Base-by-base conservation (phyloP, 441 rosid genomes). In the Pelargonium citronellum region DNA sequence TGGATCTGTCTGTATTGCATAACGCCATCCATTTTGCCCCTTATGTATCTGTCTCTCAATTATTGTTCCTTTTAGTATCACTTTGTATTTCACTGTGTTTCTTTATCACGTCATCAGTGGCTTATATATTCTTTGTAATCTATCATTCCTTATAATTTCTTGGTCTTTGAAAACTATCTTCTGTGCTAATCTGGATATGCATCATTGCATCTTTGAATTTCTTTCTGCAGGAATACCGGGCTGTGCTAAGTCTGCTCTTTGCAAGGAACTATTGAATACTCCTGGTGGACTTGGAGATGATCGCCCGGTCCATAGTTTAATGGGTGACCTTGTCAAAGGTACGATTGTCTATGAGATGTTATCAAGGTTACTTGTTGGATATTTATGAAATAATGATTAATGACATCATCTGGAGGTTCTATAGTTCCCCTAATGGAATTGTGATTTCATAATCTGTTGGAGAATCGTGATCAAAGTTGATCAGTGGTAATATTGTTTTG, bases 301-400 rank as follows among this genome's bases (percentile, higher is more conserved):
- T 80, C 87, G 91, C 34, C 93, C 94, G 3, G 79, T 92, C 66
- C 85, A 89, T 64, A 89, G 86, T 84, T 82, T 92, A 83, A 95
- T 92, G 99, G 98, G 99, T 71, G 98, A 95, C 80, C 93, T 87
- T 74, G 72, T 89, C 72, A 88, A 90, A 88, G 98, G 99, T 95
- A 79, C 71, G 71, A 1, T 61, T 61, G 39, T 34, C 37, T 61
- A 24, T 61, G 64, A 61, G 27, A 49, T 49, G 57, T n/a, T 15
- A 22, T 11, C 27, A 39, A 39, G 43, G 43, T 61, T 61, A 24
- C 64, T 61, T 61, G 37, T 2, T 61, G 64, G 27, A 22, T 39
- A 39, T 11, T 61, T 61, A 13, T 61, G 27, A 2, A 24, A 10
- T 22, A 11, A 24, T 61, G 16, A 20, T 11, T 22, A 11, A 24